Evolutionary conservation across 192 early-diverging fungal species (phyloP).

Genomic region (Coemansia sp.): DNA sequence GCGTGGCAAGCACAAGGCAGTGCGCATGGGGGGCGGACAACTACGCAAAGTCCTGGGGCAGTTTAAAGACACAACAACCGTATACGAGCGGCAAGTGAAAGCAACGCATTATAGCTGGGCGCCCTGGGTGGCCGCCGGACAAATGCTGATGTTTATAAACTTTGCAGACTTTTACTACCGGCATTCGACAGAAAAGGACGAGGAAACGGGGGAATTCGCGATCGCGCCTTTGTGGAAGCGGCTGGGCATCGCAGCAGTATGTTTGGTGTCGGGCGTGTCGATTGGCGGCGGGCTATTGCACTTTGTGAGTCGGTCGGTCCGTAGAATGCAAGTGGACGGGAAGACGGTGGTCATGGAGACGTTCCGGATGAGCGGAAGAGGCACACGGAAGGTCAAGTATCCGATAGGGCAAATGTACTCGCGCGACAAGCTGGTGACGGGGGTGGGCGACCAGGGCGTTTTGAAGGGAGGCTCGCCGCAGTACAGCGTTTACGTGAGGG

Average conservation of each 20-base stretch:
- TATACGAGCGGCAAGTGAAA: constrained; percentile 26
- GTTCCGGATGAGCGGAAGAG: constrained; percentile 24
- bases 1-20: constrained; percentile 1
- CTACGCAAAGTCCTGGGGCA: constrained; percentile 28
- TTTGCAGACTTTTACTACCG: constrained; percentile 54
- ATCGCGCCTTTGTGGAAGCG: constrained; percentile 37
- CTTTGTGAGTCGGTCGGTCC: constrained; percentile 38
- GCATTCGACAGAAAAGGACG: constrained; percentile 37
- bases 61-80: constrained; percentile 14
- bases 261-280: constrained; percentile 23
- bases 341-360: constrained; percentile 32
- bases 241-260: constrained; percentile 25
- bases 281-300: constrained; percentile 41
- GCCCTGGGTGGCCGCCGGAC: constrained; percentile 43
- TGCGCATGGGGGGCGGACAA: constrained; percentile 20
- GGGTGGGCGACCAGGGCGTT: constrained; percentile 26
- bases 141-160: constrained; percentile 46
- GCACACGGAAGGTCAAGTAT: constrained; percentile 12
- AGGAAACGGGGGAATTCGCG: constrained; percentile 33
- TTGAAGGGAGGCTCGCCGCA: constrained; percentile 22
- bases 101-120: constrained; percentile 39
- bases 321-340: constrained; percentile 25
- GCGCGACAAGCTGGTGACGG: constrained; percentile 34
- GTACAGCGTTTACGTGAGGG: constrained; percentile 31
- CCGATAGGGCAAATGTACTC: constrained; percentile 25